Conservation (phyloP, 371 early-diverging fungal genomes). For the Phascolomyces articulosus region DNA sequence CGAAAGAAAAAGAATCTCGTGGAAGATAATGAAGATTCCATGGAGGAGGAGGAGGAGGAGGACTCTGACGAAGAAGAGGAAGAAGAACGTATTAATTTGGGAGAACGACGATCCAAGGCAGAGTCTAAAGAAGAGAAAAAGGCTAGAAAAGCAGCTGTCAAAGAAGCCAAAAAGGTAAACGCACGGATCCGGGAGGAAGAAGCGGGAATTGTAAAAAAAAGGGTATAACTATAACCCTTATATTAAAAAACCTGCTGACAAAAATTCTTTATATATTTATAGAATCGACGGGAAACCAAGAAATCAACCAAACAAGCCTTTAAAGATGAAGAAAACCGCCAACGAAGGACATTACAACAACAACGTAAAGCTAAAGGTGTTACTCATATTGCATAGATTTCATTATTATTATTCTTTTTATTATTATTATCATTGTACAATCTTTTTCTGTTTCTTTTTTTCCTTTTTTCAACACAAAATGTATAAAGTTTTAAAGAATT, state of each 20-base stretch:
- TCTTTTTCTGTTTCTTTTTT: too few relatives aligned
- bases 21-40: conserved; percentile 28
- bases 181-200: neutral
- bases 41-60: conserved; percentile 45
- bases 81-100: conserved; percentile 47
- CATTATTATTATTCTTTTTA: neutral
- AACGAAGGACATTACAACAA: conserved; percentile 54
- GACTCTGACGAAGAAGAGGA: conserved; percentile 55
- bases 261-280: neutral
- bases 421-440: too few relatives aligned
- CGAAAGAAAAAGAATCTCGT: conserved; percentile 30
- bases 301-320: conserved; percentile 77
- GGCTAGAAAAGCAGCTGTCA: conserved; percentile 82
- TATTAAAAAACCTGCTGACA: conserved; percentile 6
- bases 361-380: conserved; percentile 51
- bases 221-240: neutral
- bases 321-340: conserved; percentile 64
- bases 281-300: conserved; percentile 73
- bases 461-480: too few relatives aligned
- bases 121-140: conserved; percentile 92
- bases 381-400: conserved; percentile 34
- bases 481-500: too few relatives aligned
- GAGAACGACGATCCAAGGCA: conserved; percentile 65
- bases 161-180: conserved; percentile 72
- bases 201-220: too few relatives aligned